Evolutionary conservation across 2,329 filamentous ascomycete species (phyloP), one percentile per base, ranked within the genome.

Genomic region (Fusarium zealandicum): DNA sequence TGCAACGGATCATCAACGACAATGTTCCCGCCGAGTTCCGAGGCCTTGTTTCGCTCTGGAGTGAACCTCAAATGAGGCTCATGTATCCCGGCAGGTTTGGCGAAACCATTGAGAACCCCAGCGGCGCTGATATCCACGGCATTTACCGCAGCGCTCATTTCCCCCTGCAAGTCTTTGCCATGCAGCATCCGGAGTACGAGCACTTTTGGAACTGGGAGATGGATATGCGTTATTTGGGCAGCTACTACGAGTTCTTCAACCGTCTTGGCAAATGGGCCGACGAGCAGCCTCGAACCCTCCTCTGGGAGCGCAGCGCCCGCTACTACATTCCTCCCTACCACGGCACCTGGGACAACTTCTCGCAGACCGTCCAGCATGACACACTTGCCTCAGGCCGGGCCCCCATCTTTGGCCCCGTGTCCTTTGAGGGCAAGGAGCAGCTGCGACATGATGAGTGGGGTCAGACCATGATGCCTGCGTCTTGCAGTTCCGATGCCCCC

Each of bases 31-130:
- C 83, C 54, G 90, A 93, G 68, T 96, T 96, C 73, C 89, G 88
- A 69, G 85, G 87, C 55, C 84, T 96, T 72, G 90, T 88, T 37
- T 91, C 89, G 0, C 78, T 96, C 6, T 96, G 92, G 92, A 92
- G 90, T 3, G 90, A 95, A 72, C 81, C 85, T 45, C 90, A 93
- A 73, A 93, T 96, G 90, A 81, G 82, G 51, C 80, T 93, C 50
- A 86, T 91, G 72, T 96, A 96, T 68, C 73, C 82, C 55, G 84
- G 84, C 2, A 82, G 85, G 33, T 88, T 92, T n/a, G 87, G 89
- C 63, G 84, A 87, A 37, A 83, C 87, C 1, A 85, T 87, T 65
- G 77, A 81, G 48, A 83, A 84, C 67, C 82, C 81, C 6, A 80
- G 78, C 51, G 74, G 82, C 59, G 79, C 76, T 12, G 81, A 84